Base-by-base conservation (phyloP, 345 rosid genomes). In the Salix dunnii region DNA sequence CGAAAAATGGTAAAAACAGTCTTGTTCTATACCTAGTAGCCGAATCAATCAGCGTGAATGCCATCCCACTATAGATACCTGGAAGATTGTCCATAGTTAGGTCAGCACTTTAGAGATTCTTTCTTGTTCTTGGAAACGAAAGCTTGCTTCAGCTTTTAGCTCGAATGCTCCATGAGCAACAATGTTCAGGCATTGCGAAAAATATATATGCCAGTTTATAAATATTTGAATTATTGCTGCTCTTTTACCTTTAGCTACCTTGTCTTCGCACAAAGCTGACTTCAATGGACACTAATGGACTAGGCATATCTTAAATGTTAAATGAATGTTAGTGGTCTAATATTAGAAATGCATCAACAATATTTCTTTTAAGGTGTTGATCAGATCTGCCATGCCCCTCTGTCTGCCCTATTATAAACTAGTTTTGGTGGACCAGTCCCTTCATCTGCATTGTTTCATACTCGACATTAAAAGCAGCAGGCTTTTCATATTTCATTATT, bases 331-430 rank as follows among this genome's bases (percentile, higher is more conserved):
- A 21, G 35, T 62, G 63, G 63, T 76, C 71, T 74, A 63, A 62
- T 61, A 65, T 69, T 66, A 81, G 68, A 73, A 80, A 71, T 72
- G 25, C 67, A 64, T 36, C 53, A 70, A 65, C 70, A 68, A 58
- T 63, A 71, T 46, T 43, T 40, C 40, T 61, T 43, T 67, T 53
- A 30, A 60, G 62, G 21, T 74, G 76, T 31, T 40, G 43, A 40
- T 60, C 80, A 81, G 75, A 81, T 72, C 42, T 58, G 71, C 80
- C 85, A 80, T 84, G 76, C 74, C 48, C 66, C 78, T 64, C 65
- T 84, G 87, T 87, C 89, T 78, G 81, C 55, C 74, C 78, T 71
- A 71, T 73, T 67, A 63, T 79, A 60, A 64, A 77, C 84, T 46
- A 63, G 55, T 83, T 74, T 58, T 74, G 76, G 84, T 80, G 86